These are phyloP conservation scores for Chloris gayana DNA, from an alignment of 176 grass and related monocot species.

Conservation along the genomic window DNA sequence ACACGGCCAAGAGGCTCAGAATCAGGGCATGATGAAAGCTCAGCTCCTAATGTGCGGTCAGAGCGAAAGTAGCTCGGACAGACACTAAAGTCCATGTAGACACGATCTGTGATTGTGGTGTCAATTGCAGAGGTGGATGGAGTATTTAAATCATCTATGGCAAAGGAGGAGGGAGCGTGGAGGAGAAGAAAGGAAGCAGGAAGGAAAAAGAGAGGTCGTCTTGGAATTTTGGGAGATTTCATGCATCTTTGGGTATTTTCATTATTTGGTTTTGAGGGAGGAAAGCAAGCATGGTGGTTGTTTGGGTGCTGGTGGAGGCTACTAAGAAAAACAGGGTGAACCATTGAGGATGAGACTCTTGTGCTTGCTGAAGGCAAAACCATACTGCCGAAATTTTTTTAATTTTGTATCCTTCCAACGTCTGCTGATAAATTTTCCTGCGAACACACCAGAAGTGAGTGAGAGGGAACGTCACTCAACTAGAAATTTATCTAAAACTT, in stretches of 20 bases:
- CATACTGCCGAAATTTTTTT: constrained; percentile 21
- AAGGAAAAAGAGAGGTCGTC: constrained; percentile 34
- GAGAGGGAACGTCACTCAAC: constrained; percentile 1
- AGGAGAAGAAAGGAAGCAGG: constrained; percentile 49
- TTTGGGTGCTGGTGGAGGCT: constrained; percentile 25
- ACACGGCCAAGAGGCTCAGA: constrained; percentile 80
- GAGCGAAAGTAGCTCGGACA: constrained; percentile 81
- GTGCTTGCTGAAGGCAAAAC: constrained; percentile 32
- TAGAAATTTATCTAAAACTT: neutral
- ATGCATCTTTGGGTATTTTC: constrained; percentile 26
- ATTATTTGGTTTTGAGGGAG: constrained; percentile 33
- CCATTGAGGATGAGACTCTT: constrained; percentile 37
- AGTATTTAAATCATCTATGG: constrained; percentile 42
- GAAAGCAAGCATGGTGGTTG: constrained; percentile 26
- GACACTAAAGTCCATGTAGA: constrained; percentile 93
- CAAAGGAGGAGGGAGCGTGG: constrained; percentile 35
- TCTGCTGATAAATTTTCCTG: constrained; percentile 26
- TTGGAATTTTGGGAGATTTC: constrained; percentile 28
- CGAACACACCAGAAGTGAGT: constrained; percentile 17
- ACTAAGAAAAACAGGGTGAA: constrained; percentile 17
- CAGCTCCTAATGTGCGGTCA: constrained; percentile 72
- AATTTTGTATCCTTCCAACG: neutral
- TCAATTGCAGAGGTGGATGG: constrained; percentile 37
- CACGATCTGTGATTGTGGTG: constrained; percentile 71
- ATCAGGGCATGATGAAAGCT: constrained; percentile 84